Base-by-base conservation (phyloP, 228 moss, liverwort and hornwort species). In the Sphagnum fallax region DNA sequence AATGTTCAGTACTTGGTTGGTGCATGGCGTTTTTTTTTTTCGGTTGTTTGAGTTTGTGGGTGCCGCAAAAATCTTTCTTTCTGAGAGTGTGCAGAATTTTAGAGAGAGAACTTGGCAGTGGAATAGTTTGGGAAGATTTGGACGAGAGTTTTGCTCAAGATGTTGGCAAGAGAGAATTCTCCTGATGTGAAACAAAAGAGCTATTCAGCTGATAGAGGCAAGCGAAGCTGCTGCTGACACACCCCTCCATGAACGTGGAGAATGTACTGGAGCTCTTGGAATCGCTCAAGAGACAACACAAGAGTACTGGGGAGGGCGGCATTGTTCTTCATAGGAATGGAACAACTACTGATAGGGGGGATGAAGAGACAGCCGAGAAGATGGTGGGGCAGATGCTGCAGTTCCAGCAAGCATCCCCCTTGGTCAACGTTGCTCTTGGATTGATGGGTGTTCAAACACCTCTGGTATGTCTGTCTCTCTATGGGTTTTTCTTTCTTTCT, bases 361-460 rank as follows among this genome's bases (percentile, higher is more conserved):
- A 47, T 63, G 15, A 67, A 53, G 66, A 8, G 67, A 74, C 66
- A 72, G 73, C 49, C 51, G 69, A 16, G 76, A 61, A 70, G 62
- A 14, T 16, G 32, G 9, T 65, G 65, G 65, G 65, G 6, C 63
- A 71, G 67, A 58, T 75, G 52, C 51, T 75, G 52, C 70, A 79
- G 68, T 77, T 77, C 63, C 66, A 86, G 71, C 69, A 70, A 71
- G 52, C 71, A 49, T 16, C 75, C 64, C 69, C 77, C 50, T 51
- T 82, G 66, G 85, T 71, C 50, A 82, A 61, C 10, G 67, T 64
- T 64, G 85, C 85, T 9, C 79, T 86, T 18, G 85, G 85, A 15
- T 49, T 86, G 55, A 75, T 86, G 85, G 82, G 82, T 4, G 82
- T 53, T 51, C 85, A 80, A 77, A 64, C 70, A 16, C 85, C 85